Evolutionary conservation across 768 basidiomycete genomes (phyloP).

Genomic region (Mrakia hoshinonis): DNA sequence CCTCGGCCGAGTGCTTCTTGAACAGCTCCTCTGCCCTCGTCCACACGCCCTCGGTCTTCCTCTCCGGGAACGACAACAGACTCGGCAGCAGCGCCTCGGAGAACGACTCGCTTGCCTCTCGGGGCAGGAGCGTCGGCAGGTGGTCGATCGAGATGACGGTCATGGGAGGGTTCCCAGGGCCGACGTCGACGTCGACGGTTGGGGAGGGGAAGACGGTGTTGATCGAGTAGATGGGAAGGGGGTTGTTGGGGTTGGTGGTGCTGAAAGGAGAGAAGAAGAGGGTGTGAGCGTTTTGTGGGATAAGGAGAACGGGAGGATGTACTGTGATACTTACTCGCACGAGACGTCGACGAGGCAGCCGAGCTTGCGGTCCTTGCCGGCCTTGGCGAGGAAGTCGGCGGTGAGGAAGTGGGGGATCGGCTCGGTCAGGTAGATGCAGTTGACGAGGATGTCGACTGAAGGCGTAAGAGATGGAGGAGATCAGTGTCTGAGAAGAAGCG

Average conservation of each 20-base stretch:
- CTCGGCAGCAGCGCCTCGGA: slow-evolving; percentile 77
- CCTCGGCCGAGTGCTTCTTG: slow-evolving; percentile 56
- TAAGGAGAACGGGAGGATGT: neutral
- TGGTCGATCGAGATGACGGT: slow-evolving; percentile 94
- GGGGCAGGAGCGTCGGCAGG: slow-evolving; percentile 83
- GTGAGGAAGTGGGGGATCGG: slow-evolving; percentile 44
- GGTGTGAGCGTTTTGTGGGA: no score
- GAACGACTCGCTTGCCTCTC: slow-evolving; percentile 96
- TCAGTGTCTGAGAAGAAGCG: slow-evolving; percentile 1
- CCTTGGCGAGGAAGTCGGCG: slow-evolving; percentile 53
- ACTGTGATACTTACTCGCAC: slow-evolving; percentile 54
- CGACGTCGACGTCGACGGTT: slow-evolving; percentile 74
- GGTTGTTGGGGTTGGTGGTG: slow-evolving; percentile 97
- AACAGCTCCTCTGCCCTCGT: slow-evolving; percentile 75
- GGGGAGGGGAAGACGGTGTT: slow-evolving; percentile 92
- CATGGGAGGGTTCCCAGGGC: slow-evolving; percentile 56
- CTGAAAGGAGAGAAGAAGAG: slow-evolving; percentile 24
- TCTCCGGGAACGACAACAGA: slow-evolving; percentile 63
- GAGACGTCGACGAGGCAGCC: slow-evolving; percentile 90
- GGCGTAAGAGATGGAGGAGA: neutral
- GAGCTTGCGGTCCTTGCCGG: slow-evolving; percentile 60
- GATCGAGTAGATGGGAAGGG: slow-evolving; percentile 83
- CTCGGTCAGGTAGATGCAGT: slow-evolving; percentile 87
- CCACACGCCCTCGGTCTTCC: slow-evolving; percentile 69
- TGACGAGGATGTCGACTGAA: slow-evolving; percentile 91